phyloP scores from a whole-genome alignment of 1,139 yeast species.

The Candida sanyaensis region DNA sequence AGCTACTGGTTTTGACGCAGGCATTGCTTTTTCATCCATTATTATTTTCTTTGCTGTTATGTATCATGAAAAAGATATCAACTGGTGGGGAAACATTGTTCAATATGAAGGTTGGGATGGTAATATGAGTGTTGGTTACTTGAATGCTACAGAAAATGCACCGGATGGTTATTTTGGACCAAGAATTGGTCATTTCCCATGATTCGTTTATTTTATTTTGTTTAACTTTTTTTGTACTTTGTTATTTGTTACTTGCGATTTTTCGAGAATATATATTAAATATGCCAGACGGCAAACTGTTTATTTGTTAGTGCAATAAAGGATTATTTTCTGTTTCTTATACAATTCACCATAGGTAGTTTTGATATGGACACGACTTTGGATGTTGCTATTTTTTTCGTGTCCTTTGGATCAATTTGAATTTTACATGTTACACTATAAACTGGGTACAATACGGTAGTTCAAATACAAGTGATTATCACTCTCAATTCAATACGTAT shows the following conservation, averaged over 20 bases:
- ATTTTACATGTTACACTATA: background rate
- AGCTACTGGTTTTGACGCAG: constrained; percentile 49
- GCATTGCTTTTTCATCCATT: constrained; percentile 51
- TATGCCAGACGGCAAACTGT: too few species aligned
- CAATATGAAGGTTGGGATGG: constrained; percentile 28
- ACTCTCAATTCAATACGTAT: too few species aligned
- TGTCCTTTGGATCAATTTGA: background rate
- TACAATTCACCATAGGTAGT: too few species aligned
- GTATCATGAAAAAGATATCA: constrained; percentile 33
- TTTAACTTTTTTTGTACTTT: background rate
- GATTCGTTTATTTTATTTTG: background rate
- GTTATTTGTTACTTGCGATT: too few species aligned
- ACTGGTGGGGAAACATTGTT: constrained; percentile 63
- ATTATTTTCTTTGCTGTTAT: constrained; percentile 56
- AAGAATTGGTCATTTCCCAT: background rate
- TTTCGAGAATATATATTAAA: too few species aligned
- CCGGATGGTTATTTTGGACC: constrained; percentile 1
- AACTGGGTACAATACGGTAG: background rate
- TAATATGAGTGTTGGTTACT: background rate
- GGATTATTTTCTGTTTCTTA: too few species aligned
- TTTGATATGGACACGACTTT: background rate
- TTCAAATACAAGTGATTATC: too few species aligned
- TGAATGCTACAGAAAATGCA: background rate
- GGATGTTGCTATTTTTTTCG: background rate
- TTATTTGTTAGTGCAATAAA: too few species aligned